Evolutionary conservation across 106 monocot species (phyloP).

Genomic region (Chionographis japonica): DNA sequence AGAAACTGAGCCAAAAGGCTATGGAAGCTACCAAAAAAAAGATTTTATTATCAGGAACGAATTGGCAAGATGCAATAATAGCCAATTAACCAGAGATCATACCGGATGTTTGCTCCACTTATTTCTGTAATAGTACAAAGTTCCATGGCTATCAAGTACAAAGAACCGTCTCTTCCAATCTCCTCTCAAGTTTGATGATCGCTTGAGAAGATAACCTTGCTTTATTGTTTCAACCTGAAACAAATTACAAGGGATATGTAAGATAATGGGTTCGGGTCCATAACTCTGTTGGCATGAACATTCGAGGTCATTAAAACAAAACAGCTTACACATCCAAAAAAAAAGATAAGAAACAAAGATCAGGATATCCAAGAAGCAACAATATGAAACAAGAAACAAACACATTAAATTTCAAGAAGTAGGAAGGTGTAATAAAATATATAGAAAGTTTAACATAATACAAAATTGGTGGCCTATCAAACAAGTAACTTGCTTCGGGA

Average conservation of each 20-base stretch:
- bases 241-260: neutral
- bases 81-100: slow-evolving; percentile 12
- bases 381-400: neutral
- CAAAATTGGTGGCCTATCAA: no score
- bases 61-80: no score
- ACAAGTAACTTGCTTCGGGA: no score
- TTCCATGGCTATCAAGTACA: slow-evolving; percentile 90
- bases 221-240: slow-evolving; percentile 89
- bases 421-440: neutral
- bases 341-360: no score
- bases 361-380: no score
- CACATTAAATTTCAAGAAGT: neutral
- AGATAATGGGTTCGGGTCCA: neutral
- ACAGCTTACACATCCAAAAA: no score
- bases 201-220: slow-evolving; percentile 97
- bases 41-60: no score
- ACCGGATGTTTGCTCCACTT: slow-evolving; percentile 61
- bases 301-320: neutral
- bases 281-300: neutral
- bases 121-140: slow-evolving; percentile 84
- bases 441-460: no score
- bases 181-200: slow-evolving; percentile 70
- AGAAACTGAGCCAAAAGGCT: no score
- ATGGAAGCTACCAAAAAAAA: no score
- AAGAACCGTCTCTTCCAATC: slow-evolving; percentile 96